These are phyloP conservation scores for Trichoderma brevicompactum DNA, from an alignment of 2,329 filamentous ascomycete genomes.

Conservation along the genomic window DNA sequence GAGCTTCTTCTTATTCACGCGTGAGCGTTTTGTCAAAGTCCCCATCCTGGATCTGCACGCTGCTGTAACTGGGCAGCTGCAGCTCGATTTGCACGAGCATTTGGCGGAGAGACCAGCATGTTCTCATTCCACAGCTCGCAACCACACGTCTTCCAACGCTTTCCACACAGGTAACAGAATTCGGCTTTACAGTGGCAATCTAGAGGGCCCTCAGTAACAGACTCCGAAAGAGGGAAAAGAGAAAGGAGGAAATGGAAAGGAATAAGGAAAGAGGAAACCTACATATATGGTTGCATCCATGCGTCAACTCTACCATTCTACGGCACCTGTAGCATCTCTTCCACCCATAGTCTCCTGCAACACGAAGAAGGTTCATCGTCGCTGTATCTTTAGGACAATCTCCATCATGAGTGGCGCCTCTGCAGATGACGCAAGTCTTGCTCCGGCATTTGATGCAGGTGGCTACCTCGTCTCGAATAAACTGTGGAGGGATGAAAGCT, in stretches of 20 bases:
- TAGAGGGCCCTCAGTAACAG: constrained; percentile 35
- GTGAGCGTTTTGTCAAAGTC: not conserved
- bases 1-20: too few species aligned
- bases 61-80: not conserved
- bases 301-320: constrained; percentile 74
- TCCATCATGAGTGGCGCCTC: constrained; percentile 47
- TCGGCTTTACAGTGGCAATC: constrained; percentile 74
- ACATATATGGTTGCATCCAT: constrained; percentile 87
- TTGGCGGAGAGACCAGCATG: not conserved
- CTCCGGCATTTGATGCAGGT: constrained; percentile 48
- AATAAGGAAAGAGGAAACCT: constrained; percentile 57
- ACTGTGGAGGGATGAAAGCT: constrained; percentile 48
- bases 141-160: constrained; percentile 80
- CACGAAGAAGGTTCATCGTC: constrained; percentile 45
- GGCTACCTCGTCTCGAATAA: constrained; percentile 42
- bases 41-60: not conserved
- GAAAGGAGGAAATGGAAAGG: not conserved
- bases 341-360: constrained; percentile 70
- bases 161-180: constrained; percentile 85
- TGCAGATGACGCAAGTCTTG: constrained; percentile 57
- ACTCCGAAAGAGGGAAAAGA: not conserved
- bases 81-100: not conserved
- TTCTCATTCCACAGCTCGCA: constrained; percentile 49
- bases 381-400: constrained; percentile 53
- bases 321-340: constrained; percentile 76